Evolutionary conservation across 139 green algal genomes (phyloP).

Genomic region (Chlorokybus atmophyticus): DNA sequence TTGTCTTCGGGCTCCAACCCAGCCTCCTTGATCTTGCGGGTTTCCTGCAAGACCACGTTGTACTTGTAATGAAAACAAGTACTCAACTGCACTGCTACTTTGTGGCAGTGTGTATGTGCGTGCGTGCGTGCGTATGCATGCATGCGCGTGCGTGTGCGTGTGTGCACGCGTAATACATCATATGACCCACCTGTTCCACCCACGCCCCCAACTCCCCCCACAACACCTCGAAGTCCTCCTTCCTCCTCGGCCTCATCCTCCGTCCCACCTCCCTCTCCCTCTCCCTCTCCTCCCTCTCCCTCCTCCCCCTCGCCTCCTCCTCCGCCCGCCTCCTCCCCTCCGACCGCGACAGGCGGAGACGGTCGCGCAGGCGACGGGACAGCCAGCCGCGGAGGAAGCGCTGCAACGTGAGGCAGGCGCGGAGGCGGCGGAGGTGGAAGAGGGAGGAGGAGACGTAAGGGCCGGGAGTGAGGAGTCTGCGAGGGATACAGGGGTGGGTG

Average conservation of each 20-base stretch:
- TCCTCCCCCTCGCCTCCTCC: neutral
- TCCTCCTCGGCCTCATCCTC: conserved; percentile 55
- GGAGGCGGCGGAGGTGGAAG: conserved; percentile 22
- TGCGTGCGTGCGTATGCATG: too few species aligned
- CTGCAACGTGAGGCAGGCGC: conserved; percentile 46
- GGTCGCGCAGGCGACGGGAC: conserved; percentile 32
- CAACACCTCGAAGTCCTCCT: conserved; percentile 62
- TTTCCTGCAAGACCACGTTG: conserved; percentile 35
- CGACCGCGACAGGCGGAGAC: conserved; percentile 29
- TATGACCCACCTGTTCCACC: conserved; percentile 41
- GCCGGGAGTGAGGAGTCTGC: too few species aligned
- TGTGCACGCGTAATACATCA: too few species aligned
- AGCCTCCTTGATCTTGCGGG: conserved; percentile 51
- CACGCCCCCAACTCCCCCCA: conserved; percentile 64
- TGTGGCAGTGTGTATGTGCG: too few species aligned
- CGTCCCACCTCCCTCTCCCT: conserved; percentile 48
- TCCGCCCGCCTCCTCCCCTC: conserved; percentile 32
- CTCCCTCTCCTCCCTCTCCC: conserved; percentile 11
- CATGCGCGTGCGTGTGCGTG: too few species aligned
- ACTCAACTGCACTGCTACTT: neutral
- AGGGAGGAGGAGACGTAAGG: conserved; percentile 47
- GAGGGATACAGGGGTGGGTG: too few species aligned
- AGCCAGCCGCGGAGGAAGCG: conserved; percentile 42
- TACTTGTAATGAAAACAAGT: too few species aligned
- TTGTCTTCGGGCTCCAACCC: conserved; percentile 44